Base-by-base conservation (phyloP, 1,284 basidiomycete genomes). In the Puccinia horiana region DNA sequence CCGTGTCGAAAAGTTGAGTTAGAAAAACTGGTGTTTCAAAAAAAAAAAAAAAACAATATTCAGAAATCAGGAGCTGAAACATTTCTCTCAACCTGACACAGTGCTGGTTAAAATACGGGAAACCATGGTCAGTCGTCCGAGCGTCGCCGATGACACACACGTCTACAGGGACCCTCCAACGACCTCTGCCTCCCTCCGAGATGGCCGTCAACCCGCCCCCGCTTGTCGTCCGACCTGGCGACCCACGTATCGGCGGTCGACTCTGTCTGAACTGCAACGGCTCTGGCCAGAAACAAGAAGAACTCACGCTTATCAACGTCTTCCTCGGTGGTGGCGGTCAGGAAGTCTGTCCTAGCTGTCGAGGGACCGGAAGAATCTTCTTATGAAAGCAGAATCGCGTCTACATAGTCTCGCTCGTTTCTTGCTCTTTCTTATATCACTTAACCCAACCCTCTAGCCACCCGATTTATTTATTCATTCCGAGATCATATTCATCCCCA, bases 81-180 rank as follows among this genome's bases (percentile, higher is more conserved):
- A 40, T 52, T 1, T 32, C 18, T n/a, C 52, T 54, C n/a, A 49
- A n/a, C 42, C 32, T 11, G 26, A 6, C 40, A 11, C 35, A 72
- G 49, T 84, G 84, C 70, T 84, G 83, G 83, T 73, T 83, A 37
- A 82, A 81, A 75, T 84, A 82, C 72, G 83, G 84, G 9, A 52
- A 81, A 56, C 80, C 80, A 26, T 83, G 74, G 67, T 44, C 35
- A 65, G 49, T 42, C 23, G 73, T 82, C n/a, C n/a, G 52, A 35
- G 11, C 44, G 1, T 58, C 73, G 26, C 44, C 65, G 0, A 63
- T 40, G 18, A 32, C 69, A 23, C 47, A 61, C 54, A n/a, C 74
- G 37, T 37, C 32, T 1, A 11, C 54, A 40, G 14, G 44, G 29
- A 81, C 58, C 35, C 44, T 65, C n/a, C 79, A 81, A 61, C 37